phyloP scores from a whole-genome alignment of 1,284 basidiomycete species.

The Puccinia sorghi region DNA sequence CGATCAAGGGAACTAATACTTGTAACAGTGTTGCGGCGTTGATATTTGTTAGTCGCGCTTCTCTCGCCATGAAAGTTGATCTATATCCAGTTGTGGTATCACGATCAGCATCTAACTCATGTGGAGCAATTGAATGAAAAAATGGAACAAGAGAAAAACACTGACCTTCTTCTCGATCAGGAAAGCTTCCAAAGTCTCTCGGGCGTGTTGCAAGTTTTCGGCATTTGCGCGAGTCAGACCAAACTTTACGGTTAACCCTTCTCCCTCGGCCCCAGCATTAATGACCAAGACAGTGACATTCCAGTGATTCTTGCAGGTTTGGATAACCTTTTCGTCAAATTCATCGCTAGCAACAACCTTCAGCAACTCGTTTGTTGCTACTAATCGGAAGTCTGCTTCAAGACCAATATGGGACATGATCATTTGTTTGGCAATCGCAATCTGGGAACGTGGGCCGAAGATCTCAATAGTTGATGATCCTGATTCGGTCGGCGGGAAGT shows the following conservation, averaged over 20 bases:
- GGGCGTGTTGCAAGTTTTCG: conserved; percentile 35
- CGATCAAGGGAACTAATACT: conserved; percentile 32
- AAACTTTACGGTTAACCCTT: conserved; percentile 88
- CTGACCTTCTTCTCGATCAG: conserved; percentile 37
- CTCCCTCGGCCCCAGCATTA: conserved; percentile 60
- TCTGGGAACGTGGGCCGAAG: conserved; percentile 94
- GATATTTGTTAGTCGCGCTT: conserved; percentile 4
- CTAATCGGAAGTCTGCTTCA: conserved; percentile 90
- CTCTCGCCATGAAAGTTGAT: conserved; percentile 32
- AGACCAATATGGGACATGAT: conserved; percentile 93
- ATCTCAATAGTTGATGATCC: conserved; percentile 88
- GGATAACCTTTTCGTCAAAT: conserved; percentile 69
- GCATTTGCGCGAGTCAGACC: conserved; percentile 58
- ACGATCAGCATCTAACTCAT: background rate
- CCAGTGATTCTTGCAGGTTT: conserved; percentile 87
- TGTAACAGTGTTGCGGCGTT: conserved; percentile 34
- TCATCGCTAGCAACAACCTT: conserved; percentile 80
- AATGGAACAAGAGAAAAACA: background rate
- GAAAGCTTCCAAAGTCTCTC: conserved; percentile 30
- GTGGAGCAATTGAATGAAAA: no score
- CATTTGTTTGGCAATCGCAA: conserved; percentile 95
- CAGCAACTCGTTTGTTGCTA: conserved; percentile 65
- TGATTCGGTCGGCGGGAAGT: conserved; percentile 93
- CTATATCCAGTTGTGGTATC: no score
- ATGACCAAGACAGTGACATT: conserved; percentile 66